These are phyloP conservation scores for Aspergillus biplanus DNA, from an alignment of 495 filamentous ascomycete genomes.

Conservation along the genomic window DNA sequence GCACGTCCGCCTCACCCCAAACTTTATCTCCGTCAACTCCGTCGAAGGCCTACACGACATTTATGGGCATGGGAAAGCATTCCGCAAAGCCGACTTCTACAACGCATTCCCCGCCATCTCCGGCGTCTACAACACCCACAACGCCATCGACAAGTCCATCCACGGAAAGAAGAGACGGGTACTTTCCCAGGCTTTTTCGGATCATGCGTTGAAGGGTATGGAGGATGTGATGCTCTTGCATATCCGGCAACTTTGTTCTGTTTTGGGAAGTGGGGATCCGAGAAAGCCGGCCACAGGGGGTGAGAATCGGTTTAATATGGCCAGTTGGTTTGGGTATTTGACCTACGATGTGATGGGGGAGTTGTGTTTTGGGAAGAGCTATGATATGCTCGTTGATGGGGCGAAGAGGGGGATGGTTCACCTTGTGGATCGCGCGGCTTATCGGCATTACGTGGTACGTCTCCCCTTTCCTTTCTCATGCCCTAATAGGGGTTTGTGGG, in stretches of 20 bases:
- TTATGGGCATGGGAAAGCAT: slow-evolving; percentile 50
- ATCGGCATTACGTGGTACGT: slow-evolving; percentile 58
- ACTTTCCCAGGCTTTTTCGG: slow-evolving; percentile 58
- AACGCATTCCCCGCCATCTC: slow-evolving; percentile 56
- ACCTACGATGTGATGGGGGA: slow-evolving; percentile 59
- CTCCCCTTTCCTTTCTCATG: neutral
- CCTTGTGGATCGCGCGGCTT: slow-evolving; percentile 54
- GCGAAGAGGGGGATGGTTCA: slow-evolving; percentile 47
- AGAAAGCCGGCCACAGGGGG: slow-evolving; percentile 17
- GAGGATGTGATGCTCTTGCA: slow-evolving; percentile 55
- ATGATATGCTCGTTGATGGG: slow-evolving; percentile 60
- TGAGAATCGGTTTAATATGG: slow-evolving; percentile 48
- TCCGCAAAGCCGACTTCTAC: slow-evolving; percentile 58
- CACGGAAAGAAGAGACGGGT: slow-evolving; percentile 58
- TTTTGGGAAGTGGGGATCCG: slow-evolving; percentile 30
- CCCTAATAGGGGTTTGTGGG: neutral
- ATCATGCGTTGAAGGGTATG: slow-evolving; percentile 53
- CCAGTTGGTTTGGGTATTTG: slow-evolving; percentile 54
- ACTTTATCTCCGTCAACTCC: slow-evolving; percentile 50
- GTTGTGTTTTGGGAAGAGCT: slow-evolving; percentile 56
- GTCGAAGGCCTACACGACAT: slow-evolving; percentile 55
- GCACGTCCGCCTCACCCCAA: slow-evolving; percentile 60
- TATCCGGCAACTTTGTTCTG: slow-evolving; percentile 49
- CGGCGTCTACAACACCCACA: slow-evolving; percentile 60
- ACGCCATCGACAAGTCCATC: slow-evolving; percentile 54